phyloP scores from a whole-genome alignment of 2,329 filamentous ascomycete species.

The Blastomyces parvus region DNA sequence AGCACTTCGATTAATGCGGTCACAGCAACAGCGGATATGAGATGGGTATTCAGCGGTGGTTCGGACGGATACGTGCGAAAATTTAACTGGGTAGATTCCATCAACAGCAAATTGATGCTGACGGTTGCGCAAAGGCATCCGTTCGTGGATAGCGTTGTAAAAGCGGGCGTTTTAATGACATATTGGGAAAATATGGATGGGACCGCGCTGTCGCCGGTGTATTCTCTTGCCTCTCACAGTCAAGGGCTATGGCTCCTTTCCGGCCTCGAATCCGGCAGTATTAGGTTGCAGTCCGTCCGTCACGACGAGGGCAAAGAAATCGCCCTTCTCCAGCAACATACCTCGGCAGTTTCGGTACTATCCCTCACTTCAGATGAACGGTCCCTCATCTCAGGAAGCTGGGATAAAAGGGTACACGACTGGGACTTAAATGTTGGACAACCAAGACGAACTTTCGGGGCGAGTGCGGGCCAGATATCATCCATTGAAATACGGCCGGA shows the following conservation, averaged over 20 bases:
- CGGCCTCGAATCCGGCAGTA: slow-evolving; percentile 79
- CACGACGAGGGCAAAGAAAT: slow-evolving; percentile 94
- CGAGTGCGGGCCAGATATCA: slow-evolving; percentile 73
- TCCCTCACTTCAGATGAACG: slow-evolving; percentile 74
- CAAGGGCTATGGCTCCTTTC: slow-evolving; percentile 86
- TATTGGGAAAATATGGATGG: slow-evolving; percentile 98
- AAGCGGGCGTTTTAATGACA: slow-evolving; percentile 85
- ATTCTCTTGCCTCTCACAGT: slow-evolving; percentile 84
- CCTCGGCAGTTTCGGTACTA: slow-evolving; percentile 82
- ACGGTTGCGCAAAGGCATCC: slow-evolving; percentile 94
- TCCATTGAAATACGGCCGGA: slow-evolving; percentile 76
- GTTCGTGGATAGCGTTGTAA: slow-evolving; percentile 94
- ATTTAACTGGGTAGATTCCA: slow-evolving; percentile 89
- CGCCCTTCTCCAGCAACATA: slow-evolving; percentile 68
- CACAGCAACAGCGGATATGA: slow-evolving; percentile 82
- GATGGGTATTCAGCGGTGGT: slow-evolving; percentile 90
- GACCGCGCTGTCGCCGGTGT: slow-evolving; percentile 68
- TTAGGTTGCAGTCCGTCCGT: slow-evolving; percentile 85
- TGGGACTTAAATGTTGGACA: slow-evolving; percentile 90
- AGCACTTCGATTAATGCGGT: slow-evolving; percentile 92
- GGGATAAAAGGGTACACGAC: slow-evolving; percentile 89
- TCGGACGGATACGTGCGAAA: slow-evolving; percentile 94
- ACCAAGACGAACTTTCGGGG: slow-evolving; percentile 64
- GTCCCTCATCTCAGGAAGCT: slow-evolving; percentile 82
- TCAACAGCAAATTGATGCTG: slow-evolving; percentile 85